phyloP scores from a whole-genome alignment of 345 rosid species.

The Citrus reticulata region DNA sequence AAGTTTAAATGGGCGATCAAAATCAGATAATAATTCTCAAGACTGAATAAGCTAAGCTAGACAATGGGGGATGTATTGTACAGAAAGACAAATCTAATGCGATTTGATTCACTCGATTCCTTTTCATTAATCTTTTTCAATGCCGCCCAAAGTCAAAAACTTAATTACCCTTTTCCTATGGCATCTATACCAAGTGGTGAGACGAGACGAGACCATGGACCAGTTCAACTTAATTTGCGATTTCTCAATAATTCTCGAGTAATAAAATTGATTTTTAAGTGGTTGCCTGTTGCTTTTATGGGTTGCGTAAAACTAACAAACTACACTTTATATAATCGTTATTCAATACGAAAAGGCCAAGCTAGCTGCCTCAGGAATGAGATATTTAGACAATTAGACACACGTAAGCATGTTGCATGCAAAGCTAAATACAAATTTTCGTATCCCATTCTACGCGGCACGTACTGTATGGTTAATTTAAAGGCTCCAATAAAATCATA shows the following conservation, averaged over 20 bases:
- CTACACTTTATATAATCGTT: neutral
- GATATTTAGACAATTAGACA: no score
- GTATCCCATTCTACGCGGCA: no score
- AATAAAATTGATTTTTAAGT: neutral
- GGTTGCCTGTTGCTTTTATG: neutral
- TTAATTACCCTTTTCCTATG: neutral
- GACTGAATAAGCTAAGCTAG: neutral
- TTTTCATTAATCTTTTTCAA: neutral
- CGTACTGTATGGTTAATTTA: no score
- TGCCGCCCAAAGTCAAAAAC: neutral
- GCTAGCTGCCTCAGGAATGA: neutral
- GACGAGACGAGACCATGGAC: neutral
- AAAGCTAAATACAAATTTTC: no score
- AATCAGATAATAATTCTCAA: neutral
- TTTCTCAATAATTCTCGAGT: neutral
- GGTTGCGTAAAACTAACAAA: neutral
- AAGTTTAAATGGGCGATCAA: neutral
- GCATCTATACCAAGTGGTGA: neutral
- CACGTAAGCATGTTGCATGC: no score
- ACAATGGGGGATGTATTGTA: neutral
- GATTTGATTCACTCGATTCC: neutral
- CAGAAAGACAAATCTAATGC: no score
- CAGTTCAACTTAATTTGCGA: neutral
- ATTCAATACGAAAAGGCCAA: neutral
- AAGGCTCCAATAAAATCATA: neutral